Evolutionary conservation across 2,329 filamentous ascomycete species (phyloP).

Genomic region (Ophiostoma novo-ulmi): DNA sequence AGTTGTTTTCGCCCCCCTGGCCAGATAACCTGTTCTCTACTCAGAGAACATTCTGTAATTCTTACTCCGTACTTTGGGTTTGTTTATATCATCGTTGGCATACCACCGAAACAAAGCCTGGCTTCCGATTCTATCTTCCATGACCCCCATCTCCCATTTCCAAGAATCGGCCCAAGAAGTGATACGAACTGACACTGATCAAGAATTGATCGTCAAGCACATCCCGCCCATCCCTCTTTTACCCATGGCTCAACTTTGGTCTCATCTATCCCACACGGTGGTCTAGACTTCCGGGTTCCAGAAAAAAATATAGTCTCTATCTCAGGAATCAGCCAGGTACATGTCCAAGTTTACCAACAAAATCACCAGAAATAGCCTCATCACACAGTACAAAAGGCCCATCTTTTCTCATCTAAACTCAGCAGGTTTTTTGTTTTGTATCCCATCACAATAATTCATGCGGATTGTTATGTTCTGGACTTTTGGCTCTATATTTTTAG

Average conservation of each 20-base stretch:
- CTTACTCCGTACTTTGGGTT: background rate
- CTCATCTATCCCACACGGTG: background rate
- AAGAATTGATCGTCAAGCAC: background rate
- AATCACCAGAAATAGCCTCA: background rate
- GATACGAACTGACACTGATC: background rate
- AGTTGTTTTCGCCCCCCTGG: constrained; percentile 6
- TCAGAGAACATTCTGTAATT: background rate
- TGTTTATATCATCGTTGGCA: background rate
- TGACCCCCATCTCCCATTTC: background rate
- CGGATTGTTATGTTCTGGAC: constrained; percentile 5
- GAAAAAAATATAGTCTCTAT: background rate
- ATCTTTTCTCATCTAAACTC: background rate
- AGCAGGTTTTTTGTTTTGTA: constrained; percentile 10
- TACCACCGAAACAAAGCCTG: background rate
- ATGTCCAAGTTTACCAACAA: background rate
- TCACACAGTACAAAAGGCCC: background rate
- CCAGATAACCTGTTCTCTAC: background rate
- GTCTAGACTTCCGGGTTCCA: background rate
- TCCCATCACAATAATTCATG: background rate
- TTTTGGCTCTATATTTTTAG: background rate
- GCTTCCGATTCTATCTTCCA: background rate
- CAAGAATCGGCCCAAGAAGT: background rate
- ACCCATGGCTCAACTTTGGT: background rate
- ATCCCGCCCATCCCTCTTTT: background rate
- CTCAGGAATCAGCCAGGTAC: background rate